Evolutionary conservation across 139 green algal species (phyloP), one percentile per base, ranked within the genome.

Genomic region (Trebouxia sp.): DNA sequence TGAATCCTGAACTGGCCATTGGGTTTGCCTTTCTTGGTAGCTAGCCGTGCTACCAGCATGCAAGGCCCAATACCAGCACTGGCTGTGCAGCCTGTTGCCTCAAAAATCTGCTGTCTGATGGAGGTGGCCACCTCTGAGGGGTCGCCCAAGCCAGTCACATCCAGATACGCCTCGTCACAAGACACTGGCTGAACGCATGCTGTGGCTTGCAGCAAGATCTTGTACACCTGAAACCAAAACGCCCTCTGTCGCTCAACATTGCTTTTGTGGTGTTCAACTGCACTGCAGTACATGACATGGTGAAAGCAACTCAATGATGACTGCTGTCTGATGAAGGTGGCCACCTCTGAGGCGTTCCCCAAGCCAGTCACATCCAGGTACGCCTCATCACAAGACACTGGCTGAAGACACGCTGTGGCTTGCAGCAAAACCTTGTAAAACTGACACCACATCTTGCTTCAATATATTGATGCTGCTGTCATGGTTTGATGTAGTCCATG

Each of bases 151-250:
- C 92, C 92, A 4, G 93, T 98, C 14, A 98, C 75, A 82, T 99
- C 96, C 66, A 99, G 76, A 75, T 92, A 97, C 14, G 96, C 96
- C 85, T 99, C 96, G 78, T 99, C 96, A 82, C 91, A 97, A 43
- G 90, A 97, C 38, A 99, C 67, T 7, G 96, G 92, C 88, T 97
- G 89, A 53, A 98, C 93, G 22, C 82, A 79, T 3, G 84, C 65
- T 6, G 86, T 95, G 83, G 90, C 72, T 24, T 83, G 75, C 84
- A 97, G 84, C 28, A 98, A 79, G 24, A 95, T 94, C 43, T 83
- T 80, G 83, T 98, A 98, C 83, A 98, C 89, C 89, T 96, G 88
- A 12, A 79, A 32, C 15, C 30, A 65, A 37, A 41, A 39, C 0
- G 0, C 35, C 30, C 26, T 28, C n/a, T 10, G 2, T 3, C 20